Conservation (phyloP, 495 filamentous ascomycete genomes). For the Glarea lozoyensis region DNA sequence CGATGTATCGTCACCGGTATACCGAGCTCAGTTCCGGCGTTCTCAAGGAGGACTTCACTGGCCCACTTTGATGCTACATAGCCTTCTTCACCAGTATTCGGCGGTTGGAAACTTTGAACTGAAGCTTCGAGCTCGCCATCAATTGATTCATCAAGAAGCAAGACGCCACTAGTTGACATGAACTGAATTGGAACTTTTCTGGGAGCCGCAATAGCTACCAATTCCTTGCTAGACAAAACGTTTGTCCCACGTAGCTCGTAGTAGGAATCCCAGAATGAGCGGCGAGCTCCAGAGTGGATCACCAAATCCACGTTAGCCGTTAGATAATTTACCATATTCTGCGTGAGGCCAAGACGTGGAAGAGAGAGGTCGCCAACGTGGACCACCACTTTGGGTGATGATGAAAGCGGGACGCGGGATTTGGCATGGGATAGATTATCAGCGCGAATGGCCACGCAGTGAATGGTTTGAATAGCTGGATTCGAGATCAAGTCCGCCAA, state of each 20-base stretch:
- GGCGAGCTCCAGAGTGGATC: slow-evolving; percentile 45
- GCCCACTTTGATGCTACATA: slow-evolving; percentile 41
- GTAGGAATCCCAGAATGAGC: slow-evolving; percentile 41
- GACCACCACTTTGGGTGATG: slow-evolving; percentile 1
- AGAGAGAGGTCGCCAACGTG: not conserved
- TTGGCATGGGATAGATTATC: too few species aligned
- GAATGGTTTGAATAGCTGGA: not conserved
- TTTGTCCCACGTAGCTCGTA: slow-evolving; percentile 31
- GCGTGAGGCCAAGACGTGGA: not conserved
- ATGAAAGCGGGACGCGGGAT: not conserved
- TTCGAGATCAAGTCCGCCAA: slow-evolving; percentile 7
- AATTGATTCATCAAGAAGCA: not conserved
- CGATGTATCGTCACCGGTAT: slow-evolving; percentile 34
- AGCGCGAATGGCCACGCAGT: slow-evolving; percentile 3
- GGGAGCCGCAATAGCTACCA: slow-evolving; percentile 19
- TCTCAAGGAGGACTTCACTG: slow-evolving; percentile 40
- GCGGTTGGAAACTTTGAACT: not conserved
- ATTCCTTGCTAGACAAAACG: slow-evolving; percentile 29
- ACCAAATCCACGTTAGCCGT: slow-evolving; percentile 29
- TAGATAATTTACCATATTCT: slow-evolving; percentile 13
- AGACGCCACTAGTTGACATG: slow-evolving; percentile 33
- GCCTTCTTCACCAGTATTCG: not conserved
- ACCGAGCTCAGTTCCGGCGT: slow-evolving; percentile 12
- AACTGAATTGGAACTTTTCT: slow-evolving; percentile 39
- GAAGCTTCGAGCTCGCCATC: not conserved